Conservation (phyloP, 495 filamentous ascomycete species). For the Barbatosphaeria neglecta region DNA sequence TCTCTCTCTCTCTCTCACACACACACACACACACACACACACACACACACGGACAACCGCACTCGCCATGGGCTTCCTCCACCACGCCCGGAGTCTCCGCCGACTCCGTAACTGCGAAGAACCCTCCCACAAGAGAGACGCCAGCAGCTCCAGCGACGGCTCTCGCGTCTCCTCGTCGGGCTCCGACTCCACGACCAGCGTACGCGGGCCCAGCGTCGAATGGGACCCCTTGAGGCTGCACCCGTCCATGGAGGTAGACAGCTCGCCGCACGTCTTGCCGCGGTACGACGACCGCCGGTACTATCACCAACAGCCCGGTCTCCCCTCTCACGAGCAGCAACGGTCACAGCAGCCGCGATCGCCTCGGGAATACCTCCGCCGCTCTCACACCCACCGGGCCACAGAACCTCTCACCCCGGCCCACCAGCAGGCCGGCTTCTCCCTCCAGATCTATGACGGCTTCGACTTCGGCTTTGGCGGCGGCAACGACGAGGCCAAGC, state of each 20-base stretch:
- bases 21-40: too few species aligned
- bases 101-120: not conserved
- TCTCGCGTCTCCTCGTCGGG: not conserved
- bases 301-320: slow-evolving; percentile 3
- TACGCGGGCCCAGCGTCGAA: slow-evolving; percentile 8
- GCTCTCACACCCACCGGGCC: too few species aligned
- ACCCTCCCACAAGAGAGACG: not conserved
- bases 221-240: slow-evolving; percentile 23
- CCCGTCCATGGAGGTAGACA: slow-evolving; percentile 9
- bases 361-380: too few species aligned
- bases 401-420: too few species aligned
- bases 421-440: not conserved
- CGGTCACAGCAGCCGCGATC: slow-evolving; percentile 1
- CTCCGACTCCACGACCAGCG: not conserved
- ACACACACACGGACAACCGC: not conserved
- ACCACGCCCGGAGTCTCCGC: not conserved
- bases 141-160: not conserved
- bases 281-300: slow-evolving; percentile 11
- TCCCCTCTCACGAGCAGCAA: not conserved
- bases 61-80: not conserved
- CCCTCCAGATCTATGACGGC: slow-evolving; percentile 20
- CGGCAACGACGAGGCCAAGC: not conserved
- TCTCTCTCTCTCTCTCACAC: too few species aligned
- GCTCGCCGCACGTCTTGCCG: slow-evolving; percentile 7
- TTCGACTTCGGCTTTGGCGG: slow-evolving; percentile 27